A percentile compares a stretch with the other conserved stretches of the same genome.
Conservation (phyloP, 208 protist species). For the Wallacemonas sp. region DNA sequence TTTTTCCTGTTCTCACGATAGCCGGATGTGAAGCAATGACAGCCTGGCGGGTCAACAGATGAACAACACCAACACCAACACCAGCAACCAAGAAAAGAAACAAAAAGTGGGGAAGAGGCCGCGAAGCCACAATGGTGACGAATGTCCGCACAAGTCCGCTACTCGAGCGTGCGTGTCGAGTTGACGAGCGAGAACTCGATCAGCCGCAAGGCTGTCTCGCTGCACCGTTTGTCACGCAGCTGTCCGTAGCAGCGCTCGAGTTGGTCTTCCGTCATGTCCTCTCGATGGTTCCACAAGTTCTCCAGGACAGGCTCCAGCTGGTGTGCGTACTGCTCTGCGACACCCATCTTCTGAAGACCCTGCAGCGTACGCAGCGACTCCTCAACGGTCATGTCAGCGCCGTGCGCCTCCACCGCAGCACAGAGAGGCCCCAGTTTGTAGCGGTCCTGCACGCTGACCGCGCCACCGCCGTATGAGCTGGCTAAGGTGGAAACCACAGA, state of each 20-base stretch:
- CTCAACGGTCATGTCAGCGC: constrained; percentile 50
- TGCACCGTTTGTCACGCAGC: constrained; percentile 25
- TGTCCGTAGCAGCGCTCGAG: constrained; percentile 35
- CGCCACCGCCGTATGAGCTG: constrained; percentile 30
- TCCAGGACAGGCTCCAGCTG: constrained; percentile 49
- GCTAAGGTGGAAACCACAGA: constrained; percentile 60
- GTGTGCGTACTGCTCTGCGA: constrained; percentile 30
- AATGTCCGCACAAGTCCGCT: neutral
- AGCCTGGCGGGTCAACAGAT: no score
- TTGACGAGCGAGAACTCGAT: constrained; percentile 28
- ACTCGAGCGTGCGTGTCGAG: neutral
- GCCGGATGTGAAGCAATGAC: constrained; percentile 1
- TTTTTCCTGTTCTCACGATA: neutral
- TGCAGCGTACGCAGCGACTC: constrained; percentile 60
- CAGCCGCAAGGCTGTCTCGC: constrained; percentile 30
- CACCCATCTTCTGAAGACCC: constrained; percentile 59
- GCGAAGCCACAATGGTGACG: neutral
- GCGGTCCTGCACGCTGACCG: constrained; percentile 27
- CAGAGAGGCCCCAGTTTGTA: constrained; percentile 72
- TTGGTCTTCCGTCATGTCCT: constrained; percentile 51
- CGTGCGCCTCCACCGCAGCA: constrained; percentile 57
- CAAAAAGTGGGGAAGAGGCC: neutral
- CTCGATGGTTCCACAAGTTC: constrained; percentile 51
- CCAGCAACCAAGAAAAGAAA: constrained; percentile 18
- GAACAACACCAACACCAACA: constrained; percentile 12